These are phyloP conservation scores for Eucalyptus viminalis DNA, from an alignment of 345 rosid genomes.

Conservation along the genomic window DNA sequence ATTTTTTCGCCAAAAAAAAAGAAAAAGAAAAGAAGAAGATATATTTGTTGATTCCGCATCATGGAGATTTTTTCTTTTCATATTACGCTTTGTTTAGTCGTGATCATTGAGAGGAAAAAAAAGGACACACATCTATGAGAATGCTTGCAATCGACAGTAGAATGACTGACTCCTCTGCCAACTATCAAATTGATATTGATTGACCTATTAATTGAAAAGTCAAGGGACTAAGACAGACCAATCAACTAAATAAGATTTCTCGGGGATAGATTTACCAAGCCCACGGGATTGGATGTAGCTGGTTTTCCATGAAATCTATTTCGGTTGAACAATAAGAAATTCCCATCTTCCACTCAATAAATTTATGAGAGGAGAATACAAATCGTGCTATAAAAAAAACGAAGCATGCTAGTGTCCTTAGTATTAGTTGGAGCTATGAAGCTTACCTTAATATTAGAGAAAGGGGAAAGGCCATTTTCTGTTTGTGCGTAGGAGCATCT, in stretches of 20 bases:
- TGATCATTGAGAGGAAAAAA: background rate
- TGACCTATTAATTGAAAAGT: rapidly evolving
- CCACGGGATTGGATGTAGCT: rapidly evolving
- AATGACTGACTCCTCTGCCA: rapidly evolving
- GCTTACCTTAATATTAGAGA: too few relatives aligned
- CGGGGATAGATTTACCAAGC: rapidly evolving
- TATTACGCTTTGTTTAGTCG: rapidly evolving
- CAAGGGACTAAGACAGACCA: rapidly evolving
- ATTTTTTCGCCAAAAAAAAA: too few relatives aligned
- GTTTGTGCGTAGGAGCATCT: too few relatives aligned
- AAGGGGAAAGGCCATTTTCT: too few relatives aligned
- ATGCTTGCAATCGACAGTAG: background rate
- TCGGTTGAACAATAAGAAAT: background rate
- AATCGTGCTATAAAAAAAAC: too few relatives aligned
- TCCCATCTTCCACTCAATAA: background rate
- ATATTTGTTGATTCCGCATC: background rate
- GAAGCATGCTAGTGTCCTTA: too few relatives aligned
- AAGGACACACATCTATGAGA: background rate
- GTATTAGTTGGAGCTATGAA: too few relatives aligned
- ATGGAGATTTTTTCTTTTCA: background rate
- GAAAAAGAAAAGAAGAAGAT: background rate
- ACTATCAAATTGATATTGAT: too few relatives aligned
- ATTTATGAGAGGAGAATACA: background rate
- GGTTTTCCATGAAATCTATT: too few relatives aligned
- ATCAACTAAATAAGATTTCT: too few relatives aligned